A percentile compares a stretch with the other conserved stretches of the same genome.
Evolutionary conservation across 257 asterid genomes (phyloP).

Genomic region (Solanum piurae): DNA sequence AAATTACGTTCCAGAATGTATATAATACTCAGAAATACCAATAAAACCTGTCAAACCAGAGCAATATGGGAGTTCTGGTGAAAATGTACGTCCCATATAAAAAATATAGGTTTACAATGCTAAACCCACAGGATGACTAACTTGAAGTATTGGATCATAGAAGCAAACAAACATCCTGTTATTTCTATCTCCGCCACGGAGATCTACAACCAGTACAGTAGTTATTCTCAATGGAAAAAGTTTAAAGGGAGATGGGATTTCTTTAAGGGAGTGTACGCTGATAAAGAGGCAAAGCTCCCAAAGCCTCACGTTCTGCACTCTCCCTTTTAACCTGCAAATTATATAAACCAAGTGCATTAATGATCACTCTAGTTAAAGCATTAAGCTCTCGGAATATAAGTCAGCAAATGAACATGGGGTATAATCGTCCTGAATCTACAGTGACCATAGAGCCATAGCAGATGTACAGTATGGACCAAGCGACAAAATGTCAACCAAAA

Average conservation of each 20-base stretch:
- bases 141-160: neutral
- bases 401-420: neutral
- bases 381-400: neutral
- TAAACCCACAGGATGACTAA: neutral
- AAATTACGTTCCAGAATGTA: neutral
- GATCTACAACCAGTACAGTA: neutral
- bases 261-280: slow-evolving; percentile 80
- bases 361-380: neutral
- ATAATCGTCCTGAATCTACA: neutral
- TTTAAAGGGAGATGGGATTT: neutral
- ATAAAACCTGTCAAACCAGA: neutral
- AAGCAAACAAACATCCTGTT: neutral
- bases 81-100: neutral
- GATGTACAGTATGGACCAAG: neutral
- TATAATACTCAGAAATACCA: neutral
- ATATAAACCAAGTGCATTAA: neutral
- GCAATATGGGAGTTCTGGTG: neutral
- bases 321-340: slow-evolving; percentile 71
- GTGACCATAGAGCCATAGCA: neutral
- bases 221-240: neutral
- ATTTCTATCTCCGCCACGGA: neutral
- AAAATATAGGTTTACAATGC: neutral
- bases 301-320: slow-evolving; percentile 82
- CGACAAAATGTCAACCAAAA: neutral
- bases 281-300: slow-evolving; percentile 93